phyloP scores from a whole-genome alignment of 495 filamentous ascomycete genomes.

The Neurospora tetrasperma region DNA sequence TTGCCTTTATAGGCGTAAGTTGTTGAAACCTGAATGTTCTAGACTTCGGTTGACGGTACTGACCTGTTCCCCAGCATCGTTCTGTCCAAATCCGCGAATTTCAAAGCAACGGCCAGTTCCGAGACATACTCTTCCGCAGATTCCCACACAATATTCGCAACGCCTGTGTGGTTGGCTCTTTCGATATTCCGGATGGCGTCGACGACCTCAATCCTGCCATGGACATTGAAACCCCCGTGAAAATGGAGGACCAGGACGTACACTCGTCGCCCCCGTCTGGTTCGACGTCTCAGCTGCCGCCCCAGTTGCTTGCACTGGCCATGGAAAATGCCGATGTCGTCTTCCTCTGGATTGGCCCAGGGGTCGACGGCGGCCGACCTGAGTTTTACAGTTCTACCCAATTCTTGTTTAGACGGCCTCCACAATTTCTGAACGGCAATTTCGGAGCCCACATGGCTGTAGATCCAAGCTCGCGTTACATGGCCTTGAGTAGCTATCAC shows the following conservation, averaged over 20 bases:
- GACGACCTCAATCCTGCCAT: slow-evolving; percentile 4
- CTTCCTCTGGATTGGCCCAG: slow-evolving; percentile 55
- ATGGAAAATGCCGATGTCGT: slow-evolving; percentile 57
- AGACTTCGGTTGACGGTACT: slow-evolving; percentile 9
- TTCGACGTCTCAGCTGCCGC: slow-evolving; percentile 39
- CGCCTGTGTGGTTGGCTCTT: slow-evolving; percentile 48
- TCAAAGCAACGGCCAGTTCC: slow-evolving; percentile 49
- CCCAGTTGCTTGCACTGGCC: slow-evolving; percentile 66
- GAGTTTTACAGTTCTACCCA: slow-evolving; percentile 44
- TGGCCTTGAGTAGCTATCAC: slow-evolving; percentile 34
- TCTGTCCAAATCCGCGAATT: slow-evolving; percentile 64
- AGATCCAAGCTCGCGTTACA: slow-evolving; percentile 54
- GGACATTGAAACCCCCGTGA: slow-evolving; percentile 10
- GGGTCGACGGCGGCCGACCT: slow-evolving; percentile 30
- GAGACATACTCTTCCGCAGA: slow-evolving; percentile 42
- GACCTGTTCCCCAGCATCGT: slow-evolving; percentile 39
- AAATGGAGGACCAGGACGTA: slow-evolving; percentile 22
- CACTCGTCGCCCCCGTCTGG: slow-evolving; percentile 8
- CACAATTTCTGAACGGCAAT: slow-evolving; percentile 21
- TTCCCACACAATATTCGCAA: slow-evolving; percentile 40
- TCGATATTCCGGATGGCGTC: slow-evolving; percentile 13
- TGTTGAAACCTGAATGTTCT: neutral
- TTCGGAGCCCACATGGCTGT: slow-evolving; percentile 74
- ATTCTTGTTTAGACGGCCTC: slow-evolving; percentile 43
- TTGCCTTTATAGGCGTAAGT: slow-evolving; percentile 77